phyloP scores from a whole-genome alignment of 495 filamentous ascomycete species.

The Aspergillus coremiiformis region DNA sequence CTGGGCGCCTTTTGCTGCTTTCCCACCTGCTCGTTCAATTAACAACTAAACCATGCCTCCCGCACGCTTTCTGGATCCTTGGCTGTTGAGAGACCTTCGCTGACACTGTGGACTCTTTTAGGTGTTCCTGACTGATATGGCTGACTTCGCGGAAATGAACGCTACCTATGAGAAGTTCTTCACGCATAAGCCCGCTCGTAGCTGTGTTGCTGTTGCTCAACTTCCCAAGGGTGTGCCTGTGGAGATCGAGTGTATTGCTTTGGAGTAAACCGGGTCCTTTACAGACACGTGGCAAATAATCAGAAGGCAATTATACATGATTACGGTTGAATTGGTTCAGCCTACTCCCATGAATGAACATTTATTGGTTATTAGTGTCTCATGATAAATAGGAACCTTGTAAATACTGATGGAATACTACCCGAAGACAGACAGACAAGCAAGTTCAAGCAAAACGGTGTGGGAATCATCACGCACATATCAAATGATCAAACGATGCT shows the following conservation, averaged over 20 bases:
- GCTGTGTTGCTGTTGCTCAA: slow-evolving; percentile 85
- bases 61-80: too few species aligned
- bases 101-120: slow-evolving; percentile 13
- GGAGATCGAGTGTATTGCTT: slow-evolving; percentile 84
- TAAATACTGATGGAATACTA: background rate
- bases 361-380: background rate
- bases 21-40: too few species aligned
- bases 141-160: slow-evolving; percentile 81
- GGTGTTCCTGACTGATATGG: slow-evolving; percentile 82
- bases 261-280: slow-evolving; percentile 32
- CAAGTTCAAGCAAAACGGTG: slow-evolving; percentile 4
- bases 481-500: slow-evolving; percentile 8
- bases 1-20: too few species aligned
- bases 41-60: too few species aligned
- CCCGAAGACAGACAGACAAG: slow-evolving; percentile 1
- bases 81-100: background rate
- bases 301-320: background rate
- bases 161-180: slow-evolving; percentile 82
- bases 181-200: slow-evolving; percentile 79
- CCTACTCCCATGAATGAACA: background rate
- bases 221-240: slow-evolving; percentile 84
- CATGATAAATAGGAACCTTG: background rate
- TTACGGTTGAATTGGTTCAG: slow-evolving; percentile 1
- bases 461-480: slow-evolving; percentile 10
- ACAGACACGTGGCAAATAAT: background rate